Evolutionary conservation across 441 rosid genomes (phyloP), one percentile per base, ranked within the genome.

Genomic region (Croton laevigatus): DNA sequence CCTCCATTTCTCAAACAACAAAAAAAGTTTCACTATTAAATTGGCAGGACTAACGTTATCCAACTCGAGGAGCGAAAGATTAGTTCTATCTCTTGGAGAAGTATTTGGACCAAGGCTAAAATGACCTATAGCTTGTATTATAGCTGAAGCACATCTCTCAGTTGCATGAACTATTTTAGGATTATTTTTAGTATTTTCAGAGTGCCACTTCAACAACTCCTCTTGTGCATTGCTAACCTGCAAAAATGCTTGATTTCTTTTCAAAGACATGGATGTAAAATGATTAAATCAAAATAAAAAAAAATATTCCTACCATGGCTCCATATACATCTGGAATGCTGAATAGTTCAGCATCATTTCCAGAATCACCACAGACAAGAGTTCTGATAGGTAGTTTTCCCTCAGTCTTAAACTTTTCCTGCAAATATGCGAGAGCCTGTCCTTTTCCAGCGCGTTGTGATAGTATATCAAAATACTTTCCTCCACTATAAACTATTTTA

Each of bases 401-500:
- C 77, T 85, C 91, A 67, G 75, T 59, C 81, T 83, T 90, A 32
- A 94, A 87, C 81, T 94, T 92, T 80, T 84, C 75, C 22, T 86
- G 88, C 68, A 94, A 80, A 82, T 90, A 94, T 2, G 98, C 93
- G 69, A 92, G 96, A 69, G 98, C 99, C 84, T 92, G 98, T 65
- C 99, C 99, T 84, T 94, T 94, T 20, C 99, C 99, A 23, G 97
- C 98, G 81, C 98, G 96, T 87, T 87, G 92, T 59, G 99, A 91
- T 60, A 94, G 84, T 62, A 94, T 89, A 80, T 94, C 99, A 80
- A 94, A 83, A 81, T 92, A 97, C 89, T 88, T 90, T 62, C 99
- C 99, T 59, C 98, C 99, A 78, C 98, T 90, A 76, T 92, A 94
- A 62, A 94, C 88, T 55, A 94, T 88, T 75, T 94, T 94, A 73